Conservation (phyloP, 169 alveolate species). For the Cryptosporidium sp. region DNA sequence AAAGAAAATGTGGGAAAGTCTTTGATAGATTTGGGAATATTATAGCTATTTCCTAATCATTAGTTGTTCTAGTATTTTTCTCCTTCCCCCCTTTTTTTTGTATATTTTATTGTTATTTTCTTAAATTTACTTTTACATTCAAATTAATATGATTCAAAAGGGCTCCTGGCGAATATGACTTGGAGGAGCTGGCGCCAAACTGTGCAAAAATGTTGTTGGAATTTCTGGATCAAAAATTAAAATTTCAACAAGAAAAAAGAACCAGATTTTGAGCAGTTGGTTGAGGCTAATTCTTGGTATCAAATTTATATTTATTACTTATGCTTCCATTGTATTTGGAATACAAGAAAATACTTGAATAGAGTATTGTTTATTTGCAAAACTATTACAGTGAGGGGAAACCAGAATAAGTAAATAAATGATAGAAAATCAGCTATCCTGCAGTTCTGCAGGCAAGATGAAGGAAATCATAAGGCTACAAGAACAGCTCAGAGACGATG, state of each 20-base stretch:
- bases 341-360: not conserved
- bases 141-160: not conserved
- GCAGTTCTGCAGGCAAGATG: constrained; percentile 4
- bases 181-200: not conserved
- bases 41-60: not conserved
- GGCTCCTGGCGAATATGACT: not conserved
- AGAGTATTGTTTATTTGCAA: too few species aligned
- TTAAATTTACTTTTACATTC: not conserved
- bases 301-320: not conserved
- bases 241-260: not conserved
- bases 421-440: not conserved
- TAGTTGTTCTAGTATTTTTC: not conserved
- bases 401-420: not conserved
- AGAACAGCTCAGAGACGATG: constrained; percentile 36
- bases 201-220: not conserved
- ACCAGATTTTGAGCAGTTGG: not conserved
- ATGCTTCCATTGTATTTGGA: not conserved
- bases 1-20: not conserved
- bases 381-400: not conserved
- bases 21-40: constrained; percentile 5
- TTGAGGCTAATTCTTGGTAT: not conserved
- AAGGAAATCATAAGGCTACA: constrained; percentile 39
- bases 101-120: not conserved
- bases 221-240: constrained; percentile 3
- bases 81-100: not conserved